These are phyloP conservation scores for Quercus dentata DNA, from an alignment of 306 rosid genomes.

Conservation along the genomic window DNA sequence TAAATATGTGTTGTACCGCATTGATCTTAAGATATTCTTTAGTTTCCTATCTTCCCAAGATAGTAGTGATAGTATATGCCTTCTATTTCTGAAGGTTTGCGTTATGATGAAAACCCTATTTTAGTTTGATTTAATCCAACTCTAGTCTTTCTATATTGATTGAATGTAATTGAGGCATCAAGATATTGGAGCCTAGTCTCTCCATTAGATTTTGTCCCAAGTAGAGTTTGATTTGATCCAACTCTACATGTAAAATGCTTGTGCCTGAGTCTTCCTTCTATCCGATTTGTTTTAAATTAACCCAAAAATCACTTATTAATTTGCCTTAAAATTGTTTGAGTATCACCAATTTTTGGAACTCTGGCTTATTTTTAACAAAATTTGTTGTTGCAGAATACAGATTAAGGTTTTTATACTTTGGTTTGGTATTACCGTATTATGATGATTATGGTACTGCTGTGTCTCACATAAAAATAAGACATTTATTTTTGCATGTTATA, in stretches of 20 bases:
- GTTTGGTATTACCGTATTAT: background rate
- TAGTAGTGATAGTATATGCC: no score
- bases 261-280: background rate
- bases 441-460: background rate
- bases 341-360: background rate
- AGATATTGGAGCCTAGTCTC: no score
- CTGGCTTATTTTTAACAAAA: background rate
- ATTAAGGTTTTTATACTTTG: background rate
- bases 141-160: no score
- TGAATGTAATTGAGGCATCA: no score
- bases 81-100: background rate
- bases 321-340: background rate
- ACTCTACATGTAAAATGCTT: background rate
- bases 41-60: background rate
- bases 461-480: background rate
- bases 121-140: no score
- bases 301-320: background rate
- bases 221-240: no score
- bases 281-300: background rate
- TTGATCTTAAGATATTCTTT: background rate
- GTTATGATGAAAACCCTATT: no score
- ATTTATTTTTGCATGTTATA: constrained; percentile 5
- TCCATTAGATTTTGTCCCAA: no score
- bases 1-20: background rate
- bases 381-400: background rate